These are phyloP conservation scores for Ophiocordyceps australis DNA, from an alignment of 2,329 filamentous ascomycete species.

Conservation along the genomic window DNA sequence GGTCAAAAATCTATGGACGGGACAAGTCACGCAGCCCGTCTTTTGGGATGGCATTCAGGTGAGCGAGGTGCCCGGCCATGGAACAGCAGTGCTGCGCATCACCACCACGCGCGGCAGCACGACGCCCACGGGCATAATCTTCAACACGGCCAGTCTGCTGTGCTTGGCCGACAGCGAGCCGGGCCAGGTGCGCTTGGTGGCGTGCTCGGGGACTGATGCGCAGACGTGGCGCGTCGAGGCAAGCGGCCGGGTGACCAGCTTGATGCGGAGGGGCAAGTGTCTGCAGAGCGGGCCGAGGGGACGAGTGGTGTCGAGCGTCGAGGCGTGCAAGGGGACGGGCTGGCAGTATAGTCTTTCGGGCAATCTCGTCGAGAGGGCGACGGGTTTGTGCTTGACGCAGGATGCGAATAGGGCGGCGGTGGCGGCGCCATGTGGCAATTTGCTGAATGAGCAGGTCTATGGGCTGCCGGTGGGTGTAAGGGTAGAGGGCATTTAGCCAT, in stretches of 20 bases:
- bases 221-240: slow-evolving; percentile 22
- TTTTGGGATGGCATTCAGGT: slow-evolving; percentile 6
- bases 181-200: slow-evolving; percentile 16
- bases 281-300: slow-evolving; percentile 10
- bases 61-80: slow-evolving; percentile 15
- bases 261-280: slow-evolving; percentile 15
- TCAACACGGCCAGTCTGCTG: slow-evolving; percentile 25
- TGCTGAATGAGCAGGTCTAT: slow-evolving; percentile 24
- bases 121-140: slow-evolving; percentile 26
- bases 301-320: slow-evolving; percentile 3
- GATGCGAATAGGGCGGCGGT: slow-evolving; percentile 7
- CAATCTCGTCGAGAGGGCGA: slow-evolving; percentile 17
- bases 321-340: slow-evolving; percentile 9
- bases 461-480: slow-evolving; percentile 21
- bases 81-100: slow-evolving; percentile 23
- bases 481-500: no score
- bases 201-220: slow-evolving; percentile 14
- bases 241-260: slow-evolving; percentile 16
- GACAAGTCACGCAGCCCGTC: slow-evolving; percentile 7
- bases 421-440: slow-evolving; percentile 14
- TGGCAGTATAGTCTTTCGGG: slow-evolving; percentile 26
- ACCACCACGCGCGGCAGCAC: slow-evolving; percentile 9
- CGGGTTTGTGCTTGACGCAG: slow-evolving; percentile 20
- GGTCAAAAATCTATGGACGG: slow-evolving; percentile 25
- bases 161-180: slow-evolving; percentile 19